A percentile compares a stretch with the other conserved stretches of the same genome.
These are phyloP conservation scores for Picea abies DNA, from an alignment of 83 land plant species.

Conservation along the genomic window DNA sequence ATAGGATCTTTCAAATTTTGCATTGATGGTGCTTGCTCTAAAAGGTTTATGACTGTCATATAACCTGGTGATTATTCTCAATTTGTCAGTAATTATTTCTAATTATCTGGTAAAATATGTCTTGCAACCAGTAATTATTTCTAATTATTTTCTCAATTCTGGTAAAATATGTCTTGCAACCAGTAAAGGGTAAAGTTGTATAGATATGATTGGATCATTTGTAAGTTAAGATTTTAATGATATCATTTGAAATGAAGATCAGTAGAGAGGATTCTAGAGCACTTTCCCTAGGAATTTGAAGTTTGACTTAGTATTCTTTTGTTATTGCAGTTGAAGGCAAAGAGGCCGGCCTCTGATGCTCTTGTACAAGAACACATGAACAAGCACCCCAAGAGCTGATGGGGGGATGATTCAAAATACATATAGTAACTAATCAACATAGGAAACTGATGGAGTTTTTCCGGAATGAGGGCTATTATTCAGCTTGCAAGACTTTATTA, in stretches of 20 bases:
- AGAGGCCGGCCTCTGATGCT: constrained; percentile 62
- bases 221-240: background rate
- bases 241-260: background rate
- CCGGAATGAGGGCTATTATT: background rate
- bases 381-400: constrained; percentile 56
- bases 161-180: background rate
- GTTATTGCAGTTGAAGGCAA: constrained; percentile 58
- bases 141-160: background rate
- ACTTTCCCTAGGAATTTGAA: background rate
- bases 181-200: background rate
- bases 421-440: background rate
- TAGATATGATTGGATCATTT: background rate
- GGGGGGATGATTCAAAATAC: constrained; percentile 20
- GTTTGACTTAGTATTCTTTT: background rate
- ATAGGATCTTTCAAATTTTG: too few species aligned
- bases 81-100: background rate
- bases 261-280: background rate
- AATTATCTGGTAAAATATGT: background rate
- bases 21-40: too few species aligned
- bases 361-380: constrained; percentile 47
- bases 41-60: too few species aligned
- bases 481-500: background rate
- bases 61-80: too few species aligned
- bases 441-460: background rate
- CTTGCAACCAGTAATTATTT: background rate